Base-by-base conservation (phyloP, 257 asterid species). In the Haberlea rhodopensis region DNA sequence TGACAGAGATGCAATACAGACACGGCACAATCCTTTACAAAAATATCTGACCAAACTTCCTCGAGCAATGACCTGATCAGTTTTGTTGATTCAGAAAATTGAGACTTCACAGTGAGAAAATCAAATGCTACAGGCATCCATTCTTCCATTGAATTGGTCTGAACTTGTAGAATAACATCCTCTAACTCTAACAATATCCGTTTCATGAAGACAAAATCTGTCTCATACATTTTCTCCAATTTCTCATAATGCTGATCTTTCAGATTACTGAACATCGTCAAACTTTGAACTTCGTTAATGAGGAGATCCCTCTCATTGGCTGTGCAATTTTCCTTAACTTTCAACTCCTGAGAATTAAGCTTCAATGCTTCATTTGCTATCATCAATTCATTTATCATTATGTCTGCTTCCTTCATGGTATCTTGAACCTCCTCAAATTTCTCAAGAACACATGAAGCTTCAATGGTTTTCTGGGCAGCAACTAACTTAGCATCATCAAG, bases 341-440 rank as follows among this genome's bases (percentile, higher is more conserved):
- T 94, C 34, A 65, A 63, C 59, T 78, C 91, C 52, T 62, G 81
- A 60, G 78, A 79, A 65, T 78, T 80, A 61, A 82, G 87, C 80
- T 85, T 92, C 80, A 87, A 70, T 65, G 88, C 71, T 78, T 92
- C 90, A 70, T 89, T 89, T 58, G 95, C 94, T 78, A 87, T 87
- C 89, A 94, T 71, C 77, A 90, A 81, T 72, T 87, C 92, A 74
- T 90, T 94, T 76, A 90, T 81, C 85, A 86, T 90, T 68, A 86
- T 82, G 82, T 87, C 96, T 51, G 99, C 96, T 72, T 90, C 97
- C 68, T 77, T 84, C 82, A 94, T 67, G 26, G 95, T 94, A 58
- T 87, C 91, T 77, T 88, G 99, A 65, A 84, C 85, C 82, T 90
- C 99, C 78, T 79, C 95, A 70, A 90, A 90, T 80, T 94, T 94